phyloP scores from a whole-genome alignment of 495 filamentous ascomycete genomes.

The Podospora sp. region DNA sequence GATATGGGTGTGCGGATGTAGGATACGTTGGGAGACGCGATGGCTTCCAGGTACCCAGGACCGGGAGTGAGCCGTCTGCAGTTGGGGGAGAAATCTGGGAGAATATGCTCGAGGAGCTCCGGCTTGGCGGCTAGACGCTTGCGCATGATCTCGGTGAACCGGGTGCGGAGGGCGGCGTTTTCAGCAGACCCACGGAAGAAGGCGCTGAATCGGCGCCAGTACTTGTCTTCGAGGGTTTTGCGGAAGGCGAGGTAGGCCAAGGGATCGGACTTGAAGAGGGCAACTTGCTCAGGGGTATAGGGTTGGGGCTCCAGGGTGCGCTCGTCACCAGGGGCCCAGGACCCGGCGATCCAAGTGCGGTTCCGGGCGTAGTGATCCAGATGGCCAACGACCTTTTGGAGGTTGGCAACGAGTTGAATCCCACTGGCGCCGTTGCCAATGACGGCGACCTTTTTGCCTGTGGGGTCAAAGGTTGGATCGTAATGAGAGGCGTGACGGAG shows the following conservation, averaged over 20 bases:
- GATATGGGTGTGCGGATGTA: conserved; percentile 61
- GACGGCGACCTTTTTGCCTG: conserved; percentile 53
- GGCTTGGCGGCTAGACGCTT: conserved; percentile 56
- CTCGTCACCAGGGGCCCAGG: conserved; percentile 44
- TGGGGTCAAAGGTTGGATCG: conserved; percentile 54
- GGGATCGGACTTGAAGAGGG: conserved; percentile 47
- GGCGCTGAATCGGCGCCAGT: conserved; percentile 58
- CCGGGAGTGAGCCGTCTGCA: conserved; percentile 74
- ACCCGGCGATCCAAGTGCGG: conserved; percentile 68
- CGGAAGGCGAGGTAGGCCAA: conserved; percentile 45
- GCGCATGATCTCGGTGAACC: conserved; percentile 56
- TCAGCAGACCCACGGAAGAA: conserved; percentile 58
- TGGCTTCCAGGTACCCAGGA: conserved; percentile 70
- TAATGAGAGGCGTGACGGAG: conserved; percentile 56
- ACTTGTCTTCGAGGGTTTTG: conserved; percentile 57
- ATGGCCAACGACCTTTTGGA: conserved; percentile 55
- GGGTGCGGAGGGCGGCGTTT: conserved; percentile 51
- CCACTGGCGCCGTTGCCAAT: conserved; percentile 62
- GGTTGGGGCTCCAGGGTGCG: conserved; percentile 50
- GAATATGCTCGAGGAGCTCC: conserved; percentile 55
- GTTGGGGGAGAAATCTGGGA: conserved; percentile 67
- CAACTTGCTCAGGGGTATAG: conserved; percentile 52
- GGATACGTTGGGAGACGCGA: conserved; percentile 63
- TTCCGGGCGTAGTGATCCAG: conserved; percentile 68
- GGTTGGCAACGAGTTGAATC: conserved; percentile 61